phyloP scores from a whole-genome alignment of 2,329 filamentous ascomycete species.

The Cercospora brassicicola region DNA sequence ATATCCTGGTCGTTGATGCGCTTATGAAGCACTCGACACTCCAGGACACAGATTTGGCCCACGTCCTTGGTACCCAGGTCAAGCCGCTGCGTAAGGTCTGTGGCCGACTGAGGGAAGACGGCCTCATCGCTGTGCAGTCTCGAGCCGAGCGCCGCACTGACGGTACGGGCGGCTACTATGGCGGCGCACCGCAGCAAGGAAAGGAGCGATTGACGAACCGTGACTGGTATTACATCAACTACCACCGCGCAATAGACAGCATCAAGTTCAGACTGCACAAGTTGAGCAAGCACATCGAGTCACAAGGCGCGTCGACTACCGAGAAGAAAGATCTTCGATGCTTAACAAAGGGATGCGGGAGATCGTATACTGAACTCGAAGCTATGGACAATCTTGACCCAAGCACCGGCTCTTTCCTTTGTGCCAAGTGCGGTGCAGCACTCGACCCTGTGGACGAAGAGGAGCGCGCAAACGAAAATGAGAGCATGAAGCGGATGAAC shows the following conservation, averaged over 20 bases:
- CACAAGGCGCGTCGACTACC: slow-evolving; percentile 70
- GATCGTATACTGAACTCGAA: slow-evolving; percentile 87
- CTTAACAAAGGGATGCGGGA: slow-evolving; percentile 64
- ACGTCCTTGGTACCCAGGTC: slow-evolving; percentile 38
- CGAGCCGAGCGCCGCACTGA: slow-evolving; percentile 40
- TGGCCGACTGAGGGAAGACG: slow-evolving; percentile 79
- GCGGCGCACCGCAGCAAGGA: slow-evolving; percentile 29
- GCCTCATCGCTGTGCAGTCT: slow-evolving; percentile 77
- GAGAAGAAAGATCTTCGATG: slow-evolving; percentile 95
- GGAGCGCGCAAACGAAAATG: slow-evolving; percentile 54
- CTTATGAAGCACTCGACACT: slow-evolving; percentile 71
- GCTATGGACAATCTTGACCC: slow-evolving; percentile 74
- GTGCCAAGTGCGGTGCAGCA: slow-evolving; percentile 70
- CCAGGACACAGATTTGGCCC: slow-evolving; percentile 74
- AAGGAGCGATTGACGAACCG: slow-evolving; percentile 50
- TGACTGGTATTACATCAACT: slow-evolving; percentile 97
- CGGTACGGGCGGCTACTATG: slow-evolving; percentile 31
- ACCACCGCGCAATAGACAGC: slow-evolving; percentile 88
- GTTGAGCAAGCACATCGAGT: slow-evolving; percentile 84
- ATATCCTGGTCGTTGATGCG: slow-evolving; percentile 79
- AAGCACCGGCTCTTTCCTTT: slow-evolving; percentile 63
- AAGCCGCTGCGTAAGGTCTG: slow-evolving; percentile 91
- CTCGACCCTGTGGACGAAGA: slow-evolving; percentile 64
- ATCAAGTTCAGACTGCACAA: slow-evolving; percentile 93
- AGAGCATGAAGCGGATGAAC: slow-evolving; percentile 72